Evolutionary conservation across 345 rosid genomes (phyloP), one percentile per base, ranked within the genome.

Genomic region (Iberis pinnata): DNA sequence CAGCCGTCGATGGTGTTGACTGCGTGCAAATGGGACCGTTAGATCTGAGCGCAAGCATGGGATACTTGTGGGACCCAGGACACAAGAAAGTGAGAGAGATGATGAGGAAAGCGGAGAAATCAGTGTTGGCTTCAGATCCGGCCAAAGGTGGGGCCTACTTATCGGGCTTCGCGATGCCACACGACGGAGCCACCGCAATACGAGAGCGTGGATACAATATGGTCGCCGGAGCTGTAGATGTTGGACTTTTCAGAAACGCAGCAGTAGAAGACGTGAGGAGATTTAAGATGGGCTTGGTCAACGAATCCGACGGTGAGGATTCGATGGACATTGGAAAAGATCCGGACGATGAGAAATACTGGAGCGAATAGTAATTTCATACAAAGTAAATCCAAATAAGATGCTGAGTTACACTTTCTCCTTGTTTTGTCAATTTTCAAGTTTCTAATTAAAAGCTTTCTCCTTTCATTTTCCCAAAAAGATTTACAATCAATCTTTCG

Each of bases 1-100:
- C 86, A 5, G 87, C 77, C 27, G 84, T 84, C 5, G 88, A 84
- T 6, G 98, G 96, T 24, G 95, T 90, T 1, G 96, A 87, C 70
- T 87, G 96, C 72, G 67, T 90, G 41, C 95, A 87, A 54, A 84
- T 90, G 88, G 98, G 98, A 18, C 98, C 89, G 39, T 73, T 90
- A 78, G 95, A 90, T 74, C 76, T 90, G 18, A 87, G 96, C 49
- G 96, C 83, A 2, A 80, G 84, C 64, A 53, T 90, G 79, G 98
- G 93, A 16, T 90, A 84, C 29, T 43, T 87, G 51, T 84, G 92
- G 92, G 98, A 90, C 61, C 96, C 95, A 0, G 98, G 95, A 36
- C 83, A 87, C 51, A 79, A 70, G 89, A 90, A 87, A 72, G 98
- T 79, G 38, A 74, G 77, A 15, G 80, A 79, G 71, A 76, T 63